phyloP scores from a whole-genome alignment of 78 protist genomes.

The Guillardia theta region DNA sequence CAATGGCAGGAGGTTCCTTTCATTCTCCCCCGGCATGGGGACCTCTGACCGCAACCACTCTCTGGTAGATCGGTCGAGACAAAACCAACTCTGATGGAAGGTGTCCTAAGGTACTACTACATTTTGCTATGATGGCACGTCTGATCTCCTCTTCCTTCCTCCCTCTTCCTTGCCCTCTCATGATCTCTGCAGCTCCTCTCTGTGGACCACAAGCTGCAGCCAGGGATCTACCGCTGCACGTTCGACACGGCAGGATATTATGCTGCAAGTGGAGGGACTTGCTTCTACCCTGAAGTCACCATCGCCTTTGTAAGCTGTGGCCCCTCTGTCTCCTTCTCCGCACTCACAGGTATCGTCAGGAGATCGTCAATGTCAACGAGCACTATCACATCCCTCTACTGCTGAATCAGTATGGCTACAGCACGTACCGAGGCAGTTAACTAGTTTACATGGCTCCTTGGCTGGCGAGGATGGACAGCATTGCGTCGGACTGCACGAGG shows the following conservation, averaged over 20 bases:
- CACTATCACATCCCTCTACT: conserved; percentile 32
- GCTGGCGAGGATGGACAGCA: too few species aligned
- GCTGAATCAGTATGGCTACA: not conserved
- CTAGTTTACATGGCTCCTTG: too few species aligned
- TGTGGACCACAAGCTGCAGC: not conserved
- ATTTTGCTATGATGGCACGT: not conserved
- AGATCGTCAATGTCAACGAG: not conserved
- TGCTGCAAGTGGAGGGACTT: not conserved
- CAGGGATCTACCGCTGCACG: conserved; percentile 3
- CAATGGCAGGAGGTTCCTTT: not conserved
- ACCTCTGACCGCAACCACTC: not conserved
- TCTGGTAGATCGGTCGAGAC: not conserved
- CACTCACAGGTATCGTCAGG: not conserved
- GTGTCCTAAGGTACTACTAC: not conserved
- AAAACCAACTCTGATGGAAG: not conserved
- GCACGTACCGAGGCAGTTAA: conserved; percentile 20
- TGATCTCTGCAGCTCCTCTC: not conserved
- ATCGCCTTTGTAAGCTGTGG: not conserved
- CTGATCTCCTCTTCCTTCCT: not conserved
- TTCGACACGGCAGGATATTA: conserved; percentile 11
- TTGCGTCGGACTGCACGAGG: too few species aligned
- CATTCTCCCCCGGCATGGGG: not conserved
- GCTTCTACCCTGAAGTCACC: conserved; percentile 7
- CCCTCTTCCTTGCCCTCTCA: too few species aligned
- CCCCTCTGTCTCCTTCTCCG: not conserved